These are phyloP conservation scores for Salix purpurea DNA, from an alignment of 345 rosid species.

Conservation along the genomic window DNA sequence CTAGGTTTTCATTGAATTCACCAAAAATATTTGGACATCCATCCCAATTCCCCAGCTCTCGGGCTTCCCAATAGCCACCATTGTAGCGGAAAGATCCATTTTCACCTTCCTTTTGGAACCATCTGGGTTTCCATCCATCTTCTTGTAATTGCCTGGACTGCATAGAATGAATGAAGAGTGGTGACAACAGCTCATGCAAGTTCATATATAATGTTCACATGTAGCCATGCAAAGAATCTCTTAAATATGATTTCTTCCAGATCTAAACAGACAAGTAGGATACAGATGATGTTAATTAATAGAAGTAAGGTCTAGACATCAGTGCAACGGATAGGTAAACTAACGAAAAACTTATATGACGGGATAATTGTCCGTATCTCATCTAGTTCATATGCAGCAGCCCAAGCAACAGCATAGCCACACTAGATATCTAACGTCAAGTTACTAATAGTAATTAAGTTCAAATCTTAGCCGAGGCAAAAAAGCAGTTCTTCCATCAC, in stretches of 20 bases:
- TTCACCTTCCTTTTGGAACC: constrained; percentile 64
- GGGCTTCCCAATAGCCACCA: constrained; percentile 98
- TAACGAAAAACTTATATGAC: background rate
- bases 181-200: background rate
- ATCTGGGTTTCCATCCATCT: constrained; percentile 86
- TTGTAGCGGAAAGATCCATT: constrained; percentile 52
- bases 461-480: background rate
- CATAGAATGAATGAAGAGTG: background rate
- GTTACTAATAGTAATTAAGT: background rate
- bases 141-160: constrained; percentile 90
- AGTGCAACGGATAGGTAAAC: background rate
- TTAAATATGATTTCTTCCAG: background rate
- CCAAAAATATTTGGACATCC: constrained; percentile 80
- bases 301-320: background rate
- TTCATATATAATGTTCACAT: background rate
- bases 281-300: background rate
- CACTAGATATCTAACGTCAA: background rate
- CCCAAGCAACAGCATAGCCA: background rate
- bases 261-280: background rate
- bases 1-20: constrained; percentile 47
- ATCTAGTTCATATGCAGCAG: background rate
- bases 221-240: background rate
- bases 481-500: background rate
- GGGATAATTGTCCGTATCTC: background rate
- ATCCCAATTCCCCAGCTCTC: constrained; percentile 60